Conservation (phyloP, 78 protist genomes). For the Anaeramoeba flamelloides region DNA sequence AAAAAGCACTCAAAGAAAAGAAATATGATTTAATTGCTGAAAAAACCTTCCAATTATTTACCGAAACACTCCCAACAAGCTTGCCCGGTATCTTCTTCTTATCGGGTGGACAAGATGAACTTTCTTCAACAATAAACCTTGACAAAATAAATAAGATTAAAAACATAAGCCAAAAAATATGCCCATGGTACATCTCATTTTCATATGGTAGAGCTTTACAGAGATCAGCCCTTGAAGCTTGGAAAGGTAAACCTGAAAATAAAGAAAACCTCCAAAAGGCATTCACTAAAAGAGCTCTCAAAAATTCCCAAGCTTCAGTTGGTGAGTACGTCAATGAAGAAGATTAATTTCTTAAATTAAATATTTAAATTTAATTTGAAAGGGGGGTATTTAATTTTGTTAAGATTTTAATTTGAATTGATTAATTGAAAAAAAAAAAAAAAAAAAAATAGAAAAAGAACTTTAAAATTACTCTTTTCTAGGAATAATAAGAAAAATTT, state of each 20-base stretch:
- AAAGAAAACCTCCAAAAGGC: neutral
- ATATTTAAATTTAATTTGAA: too few species aligned
- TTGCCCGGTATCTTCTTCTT: slow-evolving; percentile 75
- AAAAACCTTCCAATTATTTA: slow-evolving; percentile 51
- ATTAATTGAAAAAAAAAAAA: too few species aligned
- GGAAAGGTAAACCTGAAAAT: neutral
- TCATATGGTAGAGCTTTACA: slow-evolving; percentile 78
- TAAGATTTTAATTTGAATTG: too few species aligned
- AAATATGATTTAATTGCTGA: slow-evolving; percentile 45
- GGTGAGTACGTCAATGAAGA: slow-evolving; percentile 36
- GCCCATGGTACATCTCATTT: slow-evolving; percentile 78
- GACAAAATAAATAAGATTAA: slow-evolving; percentile 56
- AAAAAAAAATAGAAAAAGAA: too few species aligned
- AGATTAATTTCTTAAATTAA: too few species aligned
- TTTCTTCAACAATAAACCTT: slow-evolving; percentile 63
- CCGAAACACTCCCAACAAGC: slow-evolving; percentile 77
- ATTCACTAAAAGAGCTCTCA: neutral
- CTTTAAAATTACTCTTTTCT: too few species aligned
- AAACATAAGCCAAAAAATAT: neutral
- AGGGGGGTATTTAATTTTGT: too few species aligned
- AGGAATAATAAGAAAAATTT: too few species aligned
- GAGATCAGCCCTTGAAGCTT: slow-evolving; percentile 26
- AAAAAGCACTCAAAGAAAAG: slow-evolving; percentile 1
- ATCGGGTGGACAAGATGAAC: slow-evolving; percentile 79
- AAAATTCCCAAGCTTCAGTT: neutral